These are phyloP conservation scores for Nakaseomyces glabratus DNA, from an alignment of 1,139 yeast genomes.

Conservation along the genomic window DNA sequence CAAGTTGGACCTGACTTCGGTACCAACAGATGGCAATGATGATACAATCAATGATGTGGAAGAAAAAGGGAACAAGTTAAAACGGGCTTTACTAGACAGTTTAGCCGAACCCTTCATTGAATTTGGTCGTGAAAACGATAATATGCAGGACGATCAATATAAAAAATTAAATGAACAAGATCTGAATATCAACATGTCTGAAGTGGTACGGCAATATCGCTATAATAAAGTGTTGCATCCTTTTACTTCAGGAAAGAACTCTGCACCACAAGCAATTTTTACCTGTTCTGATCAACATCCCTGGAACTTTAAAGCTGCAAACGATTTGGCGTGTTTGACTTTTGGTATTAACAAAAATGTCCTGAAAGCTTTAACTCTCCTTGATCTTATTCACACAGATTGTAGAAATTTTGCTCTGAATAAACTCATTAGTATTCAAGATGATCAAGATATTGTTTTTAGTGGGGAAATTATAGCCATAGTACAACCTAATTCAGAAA, in stretches of 20 bases:
- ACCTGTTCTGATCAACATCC: conserved; percentile 73
- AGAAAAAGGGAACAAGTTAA: conserved; percentile 29
- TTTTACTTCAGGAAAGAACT: conserved; percentile 54
- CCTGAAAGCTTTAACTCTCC: conserved; percentile 52
- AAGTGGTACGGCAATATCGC: conserved; percentile 16
- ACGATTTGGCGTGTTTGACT: conserved; percentile 81
- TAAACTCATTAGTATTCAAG: conserved; percentile 36
- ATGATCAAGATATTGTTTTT: conserved; percentile 38
- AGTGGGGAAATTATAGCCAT: conserved; percentile 51
- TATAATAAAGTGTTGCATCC: conserved; percentile 40
- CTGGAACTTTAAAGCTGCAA: conserved; percentile 74
- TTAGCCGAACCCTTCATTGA: conserved; percentile 71
- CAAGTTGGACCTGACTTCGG: conserved; percentile 4
- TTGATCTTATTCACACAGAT: conserved; percentile 72
- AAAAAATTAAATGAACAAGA: conserved; percentile 10
- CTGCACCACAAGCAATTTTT: conserved; percentile 73
- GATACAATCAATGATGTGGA: conserved; percentile 7
- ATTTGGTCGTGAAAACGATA: conserved; percentile 20
- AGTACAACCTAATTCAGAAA: conserved; percentile 35
- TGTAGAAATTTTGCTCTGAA: conserved; percentile 59
- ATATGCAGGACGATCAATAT: conserved; percentile 12
- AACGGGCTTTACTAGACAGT: conserved; percentile 52
- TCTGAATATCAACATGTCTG: conserved; percentile 10
- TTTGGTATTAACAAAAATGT: conserved; percentile 71
- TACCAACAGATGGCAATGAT: conserved; percentile 8